Evolutionary conservation across 192 early-diverging fungal genomes (phyloP), one percentile per base, ranked within the genome.

Genomic region (Pilobolus umbonatus): DNA sequence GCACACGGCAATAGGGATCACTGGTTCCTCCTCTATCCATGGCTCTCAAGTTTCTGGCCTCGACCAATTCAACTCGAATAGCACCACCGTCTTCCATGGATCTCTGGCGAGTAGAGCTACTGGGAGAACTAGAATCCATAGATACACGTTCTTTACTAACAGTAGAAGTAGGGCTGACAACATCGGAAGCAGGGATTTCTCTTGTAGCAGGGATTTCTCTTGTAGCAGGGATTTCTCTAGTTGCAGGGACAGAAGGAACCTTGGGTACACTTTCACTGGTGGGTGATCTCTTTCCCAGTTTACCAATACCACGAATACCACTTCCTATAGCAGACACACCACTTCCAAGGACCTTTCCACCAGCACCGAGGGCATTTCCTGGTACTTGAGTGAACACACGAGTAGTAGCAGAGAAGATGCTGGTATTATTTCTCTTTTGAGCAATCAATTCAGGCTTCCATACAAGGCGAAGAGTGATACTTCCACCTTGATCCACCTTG

Each of bases 1-100:
- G 57, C 24, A 86, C 75, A 38, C 74, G 80, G 14, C 85, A 82
- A 62, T 82, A 91, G 19, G 89, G 87, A 55, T 89, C 85, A 50
- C 39, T 42, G 7, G 36, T 40, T 14, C 55, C 60, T 29, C 55
- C 39, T 28, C 61, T 51, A 74, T 81, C 69, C 30, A 72, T 67
- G 25, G 78, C 76, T 40, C 63, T 62, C 15, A 83, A 59, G 14
- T 70, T 65, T 35, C 73, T 65, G 0, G 79, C 81, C 34, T 68
- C 76, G n/a, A 79, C 42, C 3, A 83, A 17, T 10, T 58, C 51
- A 35, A 83, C 51, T 17, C 66, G 70, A 4, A 47, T 76, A n/a
- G 74, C 68, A 17, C 66, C 56, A 52, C 56, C 66, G 14, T 67
- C 73, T 2, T 61, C 49, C 36, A 51, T 52, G 34, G 34, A 54